Evolutionary conservation across 148 eudicot genomes (phyloP), one percentile per base, ranked within the genome.

Genomic region (Silene uniflora): DNA sequence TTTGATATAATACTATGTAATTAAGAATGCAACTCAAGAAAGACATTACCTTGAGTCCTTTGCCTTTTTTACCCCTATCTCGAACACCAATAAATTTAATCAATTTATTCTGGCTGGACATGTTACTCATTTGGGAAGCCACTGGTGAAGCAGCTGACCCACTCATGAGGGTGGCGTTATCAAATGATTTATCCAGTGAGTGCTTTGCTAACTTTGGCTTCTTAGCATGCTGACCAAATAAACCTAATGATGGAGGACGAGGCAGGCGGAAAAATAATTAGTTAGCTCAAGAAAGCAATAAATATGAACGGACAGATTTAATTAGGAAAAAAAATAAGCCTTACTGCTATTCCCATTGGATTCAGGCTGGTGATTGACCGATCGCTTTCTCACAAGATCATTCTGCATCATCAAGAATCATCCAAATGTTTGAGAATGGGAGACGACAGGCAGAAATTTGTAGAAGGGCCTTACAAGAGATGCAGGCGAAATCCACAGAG

Each of bases 121-220:
- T 88, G 75, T 91, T 90, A 84, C 96, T 94, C 91, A 89, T 91
- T 72, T 94, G 97, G 72, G 96, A 89, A 78, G 87, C 87, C 76
- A 83, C 91, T 17, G 98, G 96, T 81, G 96, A 94, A 70, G 96
- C 86, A 76, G 81, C 78, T 69, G 92, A 87, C 61, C 96, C 89
- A 78, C 82, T 74, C 79, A 86, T 71, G 69, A 88, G 92, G 46
- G 74, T 63, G 29, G 74, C 59, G 63, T 85, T 87, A 72, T 90
- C 96, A 82, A 87, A 83, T 69, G 91, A 87, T 81, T 75, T 84
- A 77, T 89, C 97, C 54, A 86, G 76, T 69, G 91, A 83, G 35
- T 90, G 90, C 83, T 86, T 89, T 73, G 78, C 76, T 72, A 84
- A 64, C 92, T 91, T 89, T 21, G 78, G 91, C 85, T 87, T 90